phyloP scores from a whole-genome alignment of 2,329 filamentous ascomycete species.

The Venturia aucupariae region DNA sequence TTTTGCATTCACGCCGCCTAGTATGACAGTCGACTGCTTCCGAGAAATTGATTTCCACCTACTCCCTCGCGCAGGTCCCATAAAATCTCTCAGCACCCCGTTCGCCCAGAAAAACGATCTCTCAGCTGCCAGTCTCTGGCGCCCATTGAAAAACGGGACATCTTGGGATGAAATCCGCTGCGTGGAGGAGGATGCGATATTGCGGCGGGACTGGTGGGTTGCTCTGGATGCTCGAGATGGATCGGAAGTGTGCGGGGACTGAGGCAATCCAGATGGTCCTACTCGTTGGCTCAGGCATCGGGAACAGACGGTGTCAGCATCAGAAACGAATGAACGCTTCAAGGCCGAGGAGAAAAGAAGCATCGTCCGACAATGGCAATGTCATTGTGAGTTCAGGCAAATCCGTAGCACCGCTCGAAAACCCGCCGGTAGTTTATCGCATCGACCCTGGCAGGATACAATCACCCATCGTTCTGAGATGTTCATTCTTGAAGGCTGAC shows the following conservation, averaged over 20 bases:
- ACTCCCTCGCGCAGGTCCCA: not conserved
- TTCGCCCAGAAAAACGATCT: constrained; percentile 16
- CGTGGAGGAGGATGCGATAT: constrained; percentile 7
- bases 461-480: too few species aligned
- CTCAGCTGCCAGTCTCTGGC: not conserved
- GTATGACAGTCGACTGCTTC: constrained; percentile 12
- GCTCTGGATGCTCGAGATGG: not conserved
- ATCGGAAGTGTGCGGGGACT: not conserved
- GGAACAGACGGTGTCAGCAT: constrained; percentile 11
- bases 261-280: too few species aligned
- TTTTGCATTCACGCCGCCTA: not conserved
- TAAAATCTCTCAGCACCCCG: constrained; percentile 7
- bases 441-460: too few species aligned
- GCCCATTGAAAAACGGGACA: not conserved
- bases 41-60: not conserved
- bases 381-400: not conserved
- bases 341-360: not conserved
- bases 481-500: too few species aligned
- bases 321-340: not conserved
- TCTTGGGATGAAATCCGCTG: not conserved
- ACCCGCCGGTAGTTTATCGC: too few species aligned
- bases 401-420: not conserved
- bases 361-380: constrained; percentile 7
- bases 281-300: constrained; percentile 8
- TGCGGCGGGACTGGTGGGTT: not conserved